Percentiles rank a stretch among this genome's conserved stretches.
phyloP scores from a whole-genome alignment of 163 green algal species.

The Volvox carteri region DNA sequence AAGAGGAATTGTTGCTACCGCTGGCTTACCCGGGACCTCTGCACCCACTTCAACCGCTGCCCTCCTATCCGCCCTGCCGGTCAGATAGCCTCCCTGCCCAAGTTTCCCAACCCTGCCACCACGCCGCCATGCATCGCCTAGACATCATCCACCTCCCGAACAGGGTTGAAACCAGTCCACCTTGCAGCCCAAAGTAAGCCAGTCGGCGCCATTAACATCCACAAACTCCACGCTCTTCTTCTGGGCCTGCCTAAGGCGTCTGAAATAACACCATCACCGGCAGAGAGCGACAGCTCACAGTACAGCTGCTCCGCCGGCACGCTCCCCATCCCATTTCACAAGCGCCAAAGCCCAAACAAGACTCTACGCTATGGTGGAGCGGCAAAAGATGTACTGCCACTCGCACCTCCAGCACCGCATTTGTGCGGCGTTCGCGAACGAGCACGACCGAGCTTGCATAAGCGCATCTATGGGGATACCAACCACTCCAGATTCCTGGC shows the following conservation, averaged over 20 bases:
- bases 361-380: too few species aligned
- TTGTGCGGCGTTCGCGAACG: neutral
- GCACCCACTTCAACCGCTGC: neutral
- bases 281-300: neutral
- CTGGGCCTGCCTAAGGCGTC: slow-evolving; percentile 2
- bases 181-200: neutral
- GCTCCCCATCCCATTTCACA: too few species aligned
- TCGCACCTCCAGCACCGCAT: neutral
- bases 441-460: neutral
- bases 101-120: neutral
- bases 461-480: neutral
- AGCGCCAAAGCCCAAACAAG: neutral
- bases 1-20: neutral
- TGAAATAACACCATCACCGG: neutral
- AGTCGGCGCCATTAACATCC: neutral
- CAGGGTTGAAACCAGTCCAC: neutral
- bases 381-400: neutral
- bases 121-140: too few species aligned
- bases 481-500: neutral
- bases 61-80: too few species aligned
- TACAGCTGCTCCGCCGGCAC: neutral
- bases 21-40: neutral
- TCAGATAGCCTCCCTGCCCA: too few species aligned
- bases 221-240: slow-evolving; percentile 1
- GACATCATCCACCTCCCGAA: too few species aligned